phyloP scores from a whole-genome alignment of 352 stramenopile genomes.

The Blastocystis hominis region DNA sequence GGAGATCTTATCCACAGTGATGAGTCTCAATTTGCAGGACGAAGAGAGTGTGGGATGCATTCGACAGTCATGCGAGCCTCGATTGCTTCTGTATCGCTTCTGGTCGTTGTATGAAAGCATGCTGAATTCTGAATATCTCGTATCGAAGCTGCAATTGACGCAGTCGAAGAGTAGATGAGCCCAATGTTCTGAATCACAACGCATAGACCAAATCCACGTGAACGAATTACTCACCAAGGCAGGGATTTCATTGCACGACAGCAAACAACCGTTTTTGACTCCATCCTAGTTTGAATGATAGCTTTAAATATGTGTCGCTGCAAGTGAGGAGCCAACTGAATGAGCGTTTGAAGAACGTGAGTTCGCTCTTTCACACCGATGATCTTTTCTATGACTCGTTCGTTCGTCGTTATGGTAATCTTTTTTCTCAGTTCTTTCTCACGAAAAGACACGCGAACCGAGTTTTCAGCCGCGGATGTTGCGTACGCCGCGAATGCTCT shows the following conservation, averaged over 20 bases:
- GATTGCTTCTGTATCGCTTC: slow-evolving; percentile 36
- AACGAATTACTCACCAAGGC: slow-evolving; percentile 25
- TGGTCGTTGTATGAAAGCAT: slow-evolving; percentile 51
- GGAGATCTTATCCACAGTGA: neutral
- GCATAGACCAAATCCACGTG: neutral
- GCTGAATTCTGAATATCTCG: slow-evolving; percentile 31
- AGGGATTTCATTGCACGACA: slow-evolving; percentile 25
- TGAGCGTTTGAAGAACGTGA: neutral
- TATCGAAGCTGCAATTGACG: neutral
- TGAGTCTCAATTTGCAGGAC: neutral
- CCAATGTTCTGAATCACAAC: too few relatives aligned
- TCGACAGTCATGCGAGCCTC: slow-evolving; percentile 34
- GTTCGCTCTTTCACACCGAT: neutral
- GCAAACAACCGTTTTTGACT: slow-evolving; percentile 15
- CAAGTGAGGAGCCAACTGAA: neutral
- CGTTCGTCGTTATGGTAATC: slow-evolving; percentile 19
- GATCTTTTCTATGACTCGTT: slow-evolving; percentile 45
- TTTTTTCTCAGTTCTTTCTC: neutral
- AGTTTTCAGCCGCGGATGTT: slow-evolving; percentile 31
- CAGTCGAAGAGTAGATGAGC: neutral
- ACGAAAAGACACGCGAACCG: neutral
- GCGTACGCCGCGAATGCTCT: slow-evolving; percentile 5
- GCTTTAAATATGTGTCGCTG: neutral
- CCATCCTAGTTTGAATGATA: neutral
- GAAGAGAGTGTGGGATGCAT: neutral